Percentiles rank a stretch among this genome's conserved stretches.
Conservation (phyloP, 768 basidiomycete genomes). For the Clitopilus hobsonii region DNA sequence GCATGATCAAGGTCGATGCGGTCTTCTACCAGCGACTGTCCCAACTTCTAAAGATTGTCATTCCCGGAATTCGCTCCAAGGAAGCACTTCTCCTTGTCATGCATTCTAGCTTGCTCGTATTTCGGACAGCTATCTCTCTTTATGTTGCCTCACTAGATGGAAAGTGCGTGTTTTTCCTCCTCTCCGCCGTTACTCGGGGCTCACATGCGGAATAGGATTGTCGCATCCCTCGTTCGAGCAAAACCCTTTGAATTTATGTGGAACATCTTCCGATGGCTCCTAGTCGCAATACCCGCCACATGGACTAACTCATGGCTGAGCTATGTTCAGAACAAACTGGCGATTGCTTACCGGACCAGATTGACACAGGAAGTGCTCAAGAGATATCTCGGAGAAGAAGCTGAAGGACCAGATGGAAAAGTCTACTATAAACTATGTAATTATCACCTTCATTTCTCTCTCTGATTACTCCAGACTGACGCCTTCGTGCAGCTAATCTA, state of each 20-base stretch:
- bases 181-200: background rate
- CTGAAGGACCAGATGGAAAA: conserved; percentile 65
- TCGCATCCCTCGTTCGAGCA: conserved; percentile 89
- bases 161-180: conserved; percentile 45
- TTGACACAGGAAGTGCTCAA: conserved; percentile 80
- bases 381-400: conserved; percentile 76
- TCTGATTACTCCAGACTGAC: background rate
- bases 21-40: conserved; percentile 82
- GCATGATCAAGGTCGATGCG: conserved; percentile 68
- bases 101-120: conserved; percentile 86
- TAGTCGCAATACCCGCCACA: conserved; percentile 90
- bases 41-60: conserved; percentile 78
- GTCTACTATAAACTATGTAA: conserved; percentile 90
- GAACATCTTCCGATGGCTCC: conserved; percentile 86
- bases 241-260: conserved; percentile 72
- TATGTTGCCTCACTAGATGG: conserved; percentile 95
- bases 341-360: conserved; percentile 83
- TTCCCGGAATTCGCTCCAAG: conserved; percentile 79
- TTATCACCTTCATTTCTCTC: background rate
- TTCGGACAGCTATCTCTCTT: conserved; percentile 86
- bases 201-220: conserved; percentile 55
- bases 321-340: conserved; percentile 90
- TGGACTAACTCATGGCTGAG: conserved; percentile 92
- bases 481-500: conserved; percentile 65
- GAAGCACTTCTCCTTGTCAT: conserved; percentile 84